These are phyloP conservation scores for Fusarium zealandicum DNA, from an alignment of 2,329 filamentous ascomycete genomes.

Conservation along the genomic window DNA sequence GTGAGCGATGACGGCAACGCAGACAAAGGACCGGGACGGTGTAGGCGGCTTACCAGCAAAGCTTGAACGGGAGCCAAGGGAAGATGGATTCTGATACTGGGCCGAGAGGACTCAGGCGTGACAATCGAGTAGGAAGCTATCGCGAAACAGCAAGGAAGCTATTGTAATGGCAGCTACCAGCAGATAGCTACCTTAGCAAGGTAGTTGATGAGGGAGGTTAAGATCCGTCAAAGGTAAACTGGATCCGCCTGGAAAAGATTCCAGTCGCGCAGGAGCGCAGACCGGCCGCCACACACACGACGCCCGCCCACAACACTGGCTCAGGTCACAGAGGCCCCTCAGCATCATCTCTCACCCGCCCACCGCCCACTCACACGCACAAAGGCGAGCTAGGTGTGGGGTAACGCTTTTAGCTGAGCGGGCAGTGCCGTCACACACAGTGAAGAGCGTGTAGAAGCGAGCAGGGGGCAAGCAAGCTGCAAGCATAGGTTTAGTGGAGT, in stretches of 20 bases:
- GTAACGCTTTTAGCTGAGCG: slow-evolving; percentile 40
- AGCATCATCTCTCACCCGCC: slow-evolving; percentile 28
- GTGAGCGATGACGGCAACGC: slow-evolving; percentile 38
- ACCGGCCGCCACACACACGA: slow-evolving; percentile 41
- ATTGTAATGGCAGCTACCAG: slow-evolving; percentile 27
- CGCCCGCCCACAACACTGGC: slow-evolving; percentile 33
- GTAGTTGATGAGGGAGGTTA: slow-evolving; percentile 31
- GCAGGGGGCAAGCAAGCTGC: slow-evolving; percentile 22
- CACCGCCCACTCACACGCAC: slow-evolving; percentile 38
- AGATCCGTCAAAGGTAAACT: slow-evolving; percentile 34
- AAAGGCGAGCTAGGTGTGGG: slow-evolving; percentile 40
- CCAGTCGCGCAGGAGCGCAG: slow-evolving; percentile 38
- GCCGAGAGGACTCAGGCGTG: slow-evolving; percentile 12
- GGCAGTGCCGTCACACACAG: slow-evolving; percentile 42
- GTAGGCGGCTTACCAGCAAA: slow-evolving; percentile 38
- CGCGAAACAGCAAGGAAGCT: slow-evolving; percentile 25
- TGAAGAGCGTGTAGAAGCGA: slow-evolving; percentile 33
- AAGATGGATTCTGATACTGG: slow-evolving; percentile 15
- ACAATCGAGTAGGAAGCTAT: slow-evolving; percentile 26
- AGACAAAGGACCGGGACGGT: slow-evolving; percentile 34
- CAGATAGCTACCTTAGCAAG: slow-evolving; percentile 25
- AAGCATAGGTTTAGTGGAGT: slow-evolving; percentile 25
- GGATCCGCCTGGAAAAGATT: slow-evolving; percentile 43
- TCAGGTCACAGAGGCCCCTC: slow-evolving; percentile 24
- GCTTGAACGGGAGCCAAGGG: slow-evolving; percentile 28